A percentile compares a stretch with the other conserved stretches of the same genome.
These are phyloP conservation scores for Halenospora varia DNA, from an alignment of 495 filamentous ascomycete genomes.

Conservation along the genomic window DNA sequence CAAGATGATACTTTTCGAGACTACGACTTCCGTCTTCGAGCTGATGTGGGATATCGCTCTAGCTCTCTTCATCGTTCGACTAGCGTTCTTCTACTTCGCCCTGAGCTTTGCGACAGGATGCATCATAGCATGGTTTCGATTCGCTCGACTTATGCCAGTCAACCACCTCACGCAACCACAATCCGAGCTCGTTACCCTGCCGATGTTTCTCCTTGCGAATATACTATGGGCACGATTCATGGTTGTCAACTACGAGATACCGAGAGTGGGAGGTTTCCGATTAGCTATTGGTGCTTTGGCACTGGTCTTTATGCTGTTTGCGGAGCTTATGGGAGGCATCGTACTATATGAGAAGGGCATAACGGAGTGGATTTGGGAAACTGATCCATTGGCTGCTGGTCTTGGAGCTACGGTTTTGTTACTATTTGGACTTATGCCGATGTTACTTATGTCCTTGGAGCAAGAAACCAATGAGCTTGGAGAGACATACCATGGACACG, in stretches of 20 bases:
- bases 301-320: conserved; percentile 13
- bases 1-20: conserved; percentile 21
- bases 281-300: conserved; percentile 14
- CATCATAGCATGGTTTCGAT: conserved; percentile 6
- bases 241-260: conserved; percentile 14
- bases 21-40: conserved; percentile 16
- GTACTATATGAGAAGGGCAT: conserved; percentile 14
- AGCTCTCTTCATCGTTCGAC: conserved; percentile 23
- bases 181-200: conserved; percentile 1
- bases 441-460: conserved; percentile 15
- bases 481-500: conserved; percentile 16
- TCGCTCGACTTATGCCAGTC: conserved; percentile 4
- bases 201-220: conserved; percentile 6
- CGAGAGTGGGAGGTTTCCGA: conserved; percentile 11
- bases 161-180: conserved; percentile 6
- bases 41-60: conserved; percentile 21
- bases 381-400: conserved; percentile 5
- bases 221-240: conserved; percentile 11
- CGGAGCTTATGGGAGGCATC: conserved; percentile 6
- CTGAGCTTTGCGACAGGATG: conserved; percentile 12
- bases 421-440: conserved; percentile 19
- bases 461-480: conserved; percentile 9
- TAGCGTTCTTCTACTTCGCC: conserved; percentile 18
- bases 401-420: conserved; percentile 5
- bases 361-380: conserved; percentile 9